Conservation (phyloP, 169 alveolate species). For the Cryptosporidium canis region DNA sequence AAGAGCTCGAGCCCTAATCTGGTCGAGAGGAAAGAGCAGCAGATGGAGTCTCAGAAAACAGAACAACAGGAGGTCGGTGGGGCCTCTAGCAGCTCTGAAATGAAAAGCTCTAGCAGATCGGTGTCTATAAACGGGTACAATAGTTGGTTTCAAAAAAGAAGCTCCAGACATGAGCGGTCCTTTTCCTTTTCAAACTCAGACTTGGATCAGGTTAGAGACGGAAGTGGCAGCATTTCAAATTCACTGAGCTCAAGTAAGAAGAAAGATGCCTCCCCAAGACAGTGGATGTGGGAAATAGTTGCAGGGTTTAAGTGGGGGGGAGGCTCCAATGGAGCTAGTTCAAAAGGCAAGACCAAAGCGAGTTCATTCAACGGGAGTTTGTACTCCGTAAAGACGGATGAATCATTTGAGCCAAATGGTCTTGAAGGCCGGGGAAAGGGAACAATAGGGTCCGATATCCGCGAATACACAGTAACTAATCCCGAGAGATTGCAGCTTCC, state of each 20-base stretch:
- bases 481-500: neutral
- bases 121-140: neutral
- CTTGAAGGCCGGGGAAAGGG: neutral
- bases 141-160: slow-evolving; percentile 59
- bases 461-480: neutral
- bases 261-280: slow-evolving; percentile 70
- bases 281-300: slow-evolving; percentile 72
- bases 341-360: neutral
- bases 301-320: slow-evolving; percentile 64
- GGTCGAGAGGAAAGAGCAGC: neutral
- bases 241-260: neutral
- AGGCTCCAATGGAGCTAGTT: neutral
- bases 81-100: neutral
- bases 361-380: slow-evolving; percentile 11
- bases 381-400: neutral
- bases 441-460: neutral
- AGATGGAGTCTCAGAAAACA: neutral
- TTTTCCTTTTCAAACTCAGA: slow-evolving; percentile 47
- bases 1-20: neutral
- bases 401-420: neutral
- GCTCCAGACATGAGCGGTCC: slow-evolving; percentile 36
- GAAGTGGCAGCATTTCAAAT: neutral
- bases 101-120: neutral
- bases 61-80: slow-evolving; percentile 51
- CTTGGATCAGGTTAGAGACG: slow-evolving; percentile 2